phyloP scores from a whole-genome alignment of 2,329 filamentous ascomycete genomes.

The Microdochium nivale region DNA sequence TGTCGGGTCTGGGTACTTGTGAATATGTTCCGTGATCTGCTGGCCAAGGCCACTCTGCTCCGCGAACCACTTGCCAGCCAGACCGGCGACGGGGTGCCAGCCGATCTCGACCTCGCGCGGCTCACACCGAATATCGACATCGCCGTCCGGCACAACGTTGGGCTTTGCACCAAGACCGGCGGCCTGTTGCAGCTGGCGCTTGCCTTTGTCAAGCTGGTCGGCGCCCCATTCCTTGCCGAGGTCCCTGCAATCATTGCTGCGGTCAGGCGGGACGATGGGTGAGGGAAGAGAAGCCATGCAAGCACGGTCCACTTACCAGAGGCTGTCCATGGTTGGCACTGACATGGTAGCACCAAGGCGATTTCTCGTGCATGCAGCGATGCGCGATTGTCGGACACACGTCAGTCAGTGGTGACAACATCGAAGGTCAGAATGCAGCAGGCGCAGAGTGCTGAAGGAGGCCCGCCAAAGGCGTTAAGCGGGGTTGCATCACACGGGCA shows the following conservation, averaged over 20 bases:
- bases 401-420: too few species aligned
- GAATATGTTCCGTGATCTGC: conserved; percentile 45
- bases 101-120: conserved; percentile 41
- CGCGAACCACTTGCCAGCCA: conserved; percentile 49
- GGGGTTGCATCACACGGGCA: too few species aligned
- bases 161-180: conserved; percentile 34
- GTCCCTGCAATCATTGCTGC: not conserved
- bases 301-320: not conserved
- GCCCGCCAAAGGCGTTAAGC: too few species aligned
- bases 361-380: too few species aligned
- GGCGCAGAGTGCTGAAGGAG: too few species aligned
- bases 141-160: conserved; percentile 31
- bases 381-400: too few species aligned
- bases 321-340: too few species aligned
- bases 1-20: conserved; percentile 47
- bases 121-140: conserved; percentile 25
- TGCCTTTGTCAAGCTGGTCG: conserved; percentile 20
- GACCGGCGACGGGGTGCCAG: conserved; percentile 49
- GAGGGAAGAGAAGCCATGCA: not conserved
- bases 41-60: conserved; percentile 46
- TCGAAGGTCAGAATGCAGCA: too few species aligned
- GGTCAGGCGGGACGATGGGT: not conserved
- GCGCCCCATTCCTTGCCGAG: not conserved
- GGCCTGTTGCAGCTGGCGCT: conserved; percentile 29
- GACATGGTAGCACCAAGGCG: too few species aligned